These are phyloP conservation scores for Pichia sorboxylosa DNA, from an alignment of 1,139 yeast species.

Conservation along the genomic window DNA sequence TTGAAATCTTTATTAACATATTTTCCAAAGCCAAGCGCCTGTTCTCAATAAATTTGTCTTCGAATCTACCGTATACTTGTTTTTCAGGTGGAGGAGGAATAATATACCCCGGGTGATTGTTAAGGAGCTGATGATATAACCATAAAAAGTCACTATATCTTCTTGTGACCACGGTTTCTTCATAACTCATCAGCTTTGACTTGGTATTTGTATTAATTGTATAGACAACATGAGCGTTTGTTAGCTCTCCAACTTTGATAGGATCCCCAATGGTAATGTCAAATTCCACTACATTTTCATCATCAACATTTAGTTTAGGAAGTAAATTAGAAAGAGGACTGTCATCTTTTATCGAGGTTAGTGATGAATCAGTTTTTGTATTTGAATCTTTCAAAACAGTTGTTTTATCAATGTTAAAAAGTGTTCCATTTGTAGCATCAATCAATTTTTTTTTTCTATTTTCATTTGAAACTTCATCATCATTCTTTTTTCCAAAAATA, in stretches of 20 bases:
- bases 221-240: slow-evolving; percentile 83
- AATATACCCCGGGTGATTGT: slow-evolving; percentile 79
- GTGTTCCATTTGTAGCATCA: slow-evolving; percentile 38
- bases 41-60: slow-evolving; percentile 78
- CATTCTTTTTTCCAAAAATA: no score
- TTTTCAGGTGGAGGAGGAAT: slow-evolving; percentile 97
- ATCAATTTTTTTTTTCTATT: slow-evolving; percentile 22
- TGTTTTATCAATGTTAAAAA: slow-evolving; percentile 11
- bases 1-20: slow-evolving; percentile 66
- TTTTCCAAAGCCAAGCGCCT: slow-evolving; percentile 78
- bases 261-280: slow-evolving; percentile 83
- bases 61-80: slow-evolving; percentile 76
- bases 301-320: slow-evolving; percentile 10
- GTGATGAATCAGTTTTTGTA: background rate
- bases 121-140: slow-evolving; percentile 81
- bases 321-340: no score
- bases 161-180: slow-evolving; percentile 20
- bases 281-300: slow-evolving; percentile 27
- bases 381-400: slow-evolving; percentile 3
- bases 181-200: slow-evolving; percentile 23
- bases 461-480: no score
- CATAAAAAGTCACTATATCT: slow-evolving; percentile 30
- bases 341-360: no score
- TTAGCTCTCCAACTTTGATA: slow-evolving; percentile 78
- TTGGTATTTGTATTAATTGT: slow-evolving; percentile 52